Base-by-base conservation (phyloP, 805 yeast species). In the Candida ponderosae region DNA sequence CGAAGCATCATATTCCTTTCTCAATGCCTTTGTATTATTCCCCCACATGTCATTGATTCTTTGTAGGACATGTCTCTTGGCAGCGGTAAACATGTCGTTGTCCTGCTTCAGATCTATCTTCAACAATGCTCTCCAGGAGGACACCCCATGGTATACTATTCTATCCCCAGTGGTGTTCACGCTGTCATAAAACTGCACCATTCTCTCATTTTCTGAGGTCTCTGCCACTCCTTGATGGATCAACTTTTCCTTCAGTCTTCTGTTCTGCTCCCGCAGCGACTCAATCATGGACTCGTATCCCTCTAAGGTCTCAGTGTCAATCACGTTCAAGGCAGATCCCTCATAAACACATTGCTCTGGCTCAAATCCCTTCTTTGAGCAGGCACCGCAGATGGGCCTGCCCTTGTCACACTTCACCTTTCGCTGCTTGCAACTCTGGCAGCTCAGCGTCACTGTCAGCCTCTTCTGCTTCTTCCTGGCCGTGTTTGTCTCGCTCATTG, bases 371-470 rank as follows among this genome's bases (percentile, higher is more conserved):
- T n/a, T 29, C 18, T 17, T 29, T 32, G 19, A 7, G 21, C 34
- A 32, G 2, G 51, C 40, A 2, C 51, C 39, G 37, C 62, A 57
- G n/a, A n/a, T n/a, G 1, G 62, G 62, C 13, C 40, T 39, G 8
- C 41, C 47, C 34, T 48, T 44, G 34, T 57, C 60, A 46, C 62
- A 57, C 32, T 47, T 50, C 21, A 52, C 50, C 35, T 56, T 57
- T 31, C 57, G 38, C 33, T 50, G 38, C 35, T 56, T 47, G 42
- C 57, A 56, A 14, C 44, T 40, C 2, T 38, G 38, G 39, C 62
- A 56, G 6, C 48, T 54, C 13, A 53, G 40, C 10, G 29, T 26
- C 16, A 32, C 20, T 31, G 46, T 44, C 6, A 46, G 43, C 30
- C 55, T 40, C 23, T 48, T 46, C 27, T 53, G 30, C 30, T 29